Base-by-base conservation (phyloP, 148 eudicot species). In the Selenicereus undatus region DNA sequence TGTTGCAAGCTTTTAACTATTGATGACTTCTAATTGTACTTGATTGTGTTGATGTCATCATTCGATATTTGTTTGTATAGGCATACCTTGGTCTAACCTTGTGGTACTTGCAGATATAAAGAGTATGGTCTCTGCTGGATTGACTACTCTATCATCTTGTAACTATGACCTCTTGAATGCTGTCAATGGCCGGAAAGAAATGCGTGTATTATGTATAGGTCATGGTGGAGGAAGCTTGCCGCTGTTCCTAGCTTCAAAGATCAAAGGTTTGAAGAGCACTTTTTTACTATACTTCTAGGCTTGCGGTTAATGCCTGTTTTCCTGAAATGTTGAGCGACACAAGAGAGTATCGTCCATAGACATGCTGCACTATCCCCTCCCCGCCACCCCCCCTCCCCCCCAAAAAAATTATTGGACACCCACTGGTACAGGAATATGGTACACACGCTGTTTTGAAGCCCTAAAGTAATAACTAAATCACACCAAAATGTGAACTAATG, bases 221-320 rank as follows among this genome's bases (percentile, higher is more conserved):
- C 99, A 95, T 86, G 99, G 99, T 76, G 99, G 99, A 39, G 99
- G 99, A 84, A 93, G 90, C 92, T 78, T 95, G 76, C 99, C 99
- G 4, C 79, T 95, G 73, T 95, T 91, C 85, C 68, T 95, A 79
- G 98, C 97, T 66, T 86, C 89, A 83, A 88, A 88, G 79, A 87
- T 95, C 69, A 86, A 81, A 92, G 99, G 99, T 95, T 39, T 35
- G 87, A 68, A 12, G 71, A 50, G 4, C 66, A 11, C 32, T 75
- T 51, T 60, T 80, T 76, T 0, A 24, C 26, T 27, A n/a, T 75
- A 54, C 69, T 32, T 29, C 43, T 75, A 16, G 27, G 20, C 73
- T 60, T 60, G 24, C 48, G 14, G 10, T 20, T 24, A 51, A 22
- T 50, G 26, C 24, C 29, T 26, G 14, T 27, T 71, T 42, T 45